Evolutionary conservation across 2,329 filamentous ascomycete genomes (phyloP).

Genomic region (Exophiala lecanii-corni): DNA sequence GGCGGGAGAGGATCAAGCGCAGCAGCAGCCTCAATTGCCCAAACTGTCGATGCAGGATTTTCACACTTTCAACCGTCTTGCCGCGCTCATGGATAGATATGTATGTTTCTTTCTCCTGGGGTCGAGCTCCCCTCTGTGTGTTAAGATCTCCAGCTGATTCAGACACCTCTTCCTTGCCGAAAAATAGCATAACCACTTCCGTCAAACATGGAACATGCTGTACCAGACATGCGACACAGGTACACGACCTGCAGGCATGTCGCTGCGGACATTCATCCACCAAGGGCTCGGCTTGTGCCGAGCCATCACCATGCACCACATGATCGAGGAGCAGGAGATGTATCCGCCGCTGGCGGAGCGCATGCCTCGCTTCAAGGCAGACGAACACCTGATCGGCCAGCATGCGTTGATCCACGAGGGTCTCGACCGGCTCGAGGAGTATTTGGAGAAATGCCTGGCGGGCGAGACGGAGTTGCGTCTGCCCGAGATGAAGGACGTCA

Average conservation of each 20-base stretch:
- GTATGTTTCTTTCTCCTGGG: slow-evolving; percentile 42
- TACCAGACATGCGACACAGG: slow-evolving; percentile 59
- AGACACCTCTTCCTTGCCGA: slow-evolving; percentile 20
- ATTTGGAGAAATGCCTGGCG: slow-evolving; percentile 57
- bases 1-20: background rate
- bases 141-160: slow-evolving; percentile 11
- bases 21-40: slow-evolving; percentile 43
- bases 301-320: slow-evolving; percentile 71
- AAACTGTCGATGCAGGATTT: slow-evolving; percentile 65
- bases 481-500: slow-evolving; percentile 59
- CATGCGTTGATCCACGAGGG: slow-evolving; percentile 75
- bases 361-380: slow-evolving; percentile 71
- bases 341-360: slow-evolving; percentile 72
- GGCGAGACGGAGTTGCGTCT: slow-evolving; percentile 59
- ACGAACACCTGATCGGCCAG: slow-evolving; percentile 66
- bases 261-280: slow-evolving; percentile 63
- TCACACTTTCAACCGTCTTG: slow-evolving; percentile 34
- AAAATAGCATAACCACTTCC: slow-evolving; percentile 77
- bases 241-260: slow-evolving; percentile 59
- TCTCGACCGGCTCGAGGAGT: slow-evolving; percentile 62
- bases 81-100: slow-evolving; percentile 51
- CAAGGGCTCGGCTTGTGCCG: slow-evolving; percentile 65
- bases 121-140: slow-evolving; percentile 1
- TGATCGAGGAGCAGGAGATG: slow-evolving; percentile 74
- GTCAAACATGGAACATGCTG: slow-evolving; percentile 66